A percentile compares a stretch with the other conserved stretches of the same genome.
These are phyloP conservation scores for Pichia sp. DNA, from an alignment of 1,139 yeast species.

Conservation along the genomic window DNA sequence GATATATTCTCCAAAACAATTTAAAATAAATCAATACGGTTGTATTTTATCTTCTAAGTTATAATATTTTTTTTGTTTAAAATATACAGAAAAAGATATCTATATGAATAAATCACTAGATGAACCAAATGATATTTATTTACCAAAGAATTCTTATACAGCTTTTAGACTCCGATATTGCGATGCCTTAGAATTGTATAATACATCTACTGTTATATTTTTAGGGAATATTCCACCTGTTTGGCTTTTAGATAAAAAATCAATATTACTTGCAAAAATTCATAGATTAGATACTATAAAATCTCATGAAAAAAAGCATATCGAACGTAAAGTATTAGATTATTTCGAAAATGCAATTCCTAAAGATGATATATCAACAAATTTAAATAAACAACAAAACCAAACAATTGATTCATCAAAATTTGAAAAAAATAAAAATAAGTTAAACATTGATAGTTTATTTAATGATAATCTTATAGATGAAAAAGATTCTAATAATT, in stretches of 20 bases:
- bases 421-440: too few species aligned
- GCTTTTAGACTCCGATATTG: slow-evolving; percentile 57
- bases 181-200: slow-evolving; percentile 44
- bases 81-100: too few species aligned
- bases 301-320: not conserved
- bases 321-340: slow-evolving; percentile 2
- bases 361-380: too few species aligned
- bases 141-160: slow-evolving; percentile 48
- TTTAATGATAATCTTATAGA: too few species aligned
- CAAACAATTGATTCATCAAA: too few species aligned
- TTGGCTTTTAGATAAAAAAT: slow-evolving; percentile 45
- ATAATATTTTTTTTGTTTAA: too few species aligned
- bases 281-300: slow-evolving; percentile 7
- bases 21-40: too few species aligned
- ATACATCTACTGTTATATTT: slow-evolving; percentile 44
- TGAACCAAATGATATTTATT: slow-evolving; percentile 1
- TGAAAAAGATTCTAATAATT: not conserved
- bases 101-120: too few species aligned
- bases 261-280: slow-evolving; percentile 18
- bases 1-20: too few species aligned
- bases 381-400: too few species aligned
- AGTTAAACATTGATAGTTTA: too few species aligned
- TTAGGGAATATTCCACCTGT: slow-evolving; percentile 62
- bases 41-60: too few species aligned
- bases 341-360: slow-evolving; percentile 8